Conservation (phyloP, 73 alveolate species). For the Uronychia setigera region DNA sequence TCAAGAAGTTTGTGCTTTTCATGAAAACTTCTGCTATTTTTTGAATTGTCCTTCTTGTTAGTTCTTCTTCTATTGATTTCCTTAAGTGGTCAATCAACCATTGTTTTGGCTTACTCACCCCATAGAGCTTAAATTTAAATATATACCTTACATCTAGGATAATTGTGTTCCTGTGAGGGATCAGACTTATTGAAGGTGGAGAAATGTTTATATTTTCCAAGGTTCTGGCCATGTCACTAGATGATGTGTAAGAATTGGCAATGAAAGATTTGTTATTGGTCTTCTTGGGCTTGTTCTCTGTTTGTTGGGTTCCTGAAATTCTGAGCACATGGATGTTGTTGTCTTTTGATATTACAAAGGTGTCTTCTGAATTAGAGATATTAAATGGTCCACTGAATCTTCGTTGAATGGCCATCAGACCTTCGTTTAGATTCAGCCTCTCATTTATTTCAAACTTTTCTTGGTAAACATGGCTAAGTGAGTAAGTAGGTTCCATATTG, state of each 20-base stretch:
- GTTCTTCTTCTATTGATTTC: not conserved
- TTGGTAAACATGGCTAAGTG: not conserved
- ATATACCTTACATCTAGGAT: not conserved
- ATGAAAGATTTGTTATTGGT: no score
- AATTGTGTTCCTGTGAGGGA: not conserved
- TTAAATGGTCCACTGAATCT: not conserved
- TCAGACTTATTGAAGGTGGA: no score
- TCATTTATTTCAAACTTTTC: not conserved
- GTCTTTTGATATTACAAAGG: not conserved
- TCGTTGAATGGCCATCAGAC: not conserved
- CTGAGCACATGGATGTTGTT: not conserved
- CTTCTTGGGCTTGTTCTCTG: no score
- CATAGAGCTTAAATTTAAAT: not conserved
- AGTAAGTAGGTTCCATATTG: not conserved
- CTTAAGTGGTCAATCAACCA: not conserved
- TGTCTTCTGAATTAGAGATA: not conserved
- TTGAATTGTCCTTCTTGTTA: not conserved
- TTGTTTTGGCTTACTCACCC: not conserved
- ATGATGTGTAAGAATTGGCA: no score
- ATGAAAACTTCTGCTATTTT: not conserved
- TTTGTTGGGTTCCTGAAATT: not conserved
- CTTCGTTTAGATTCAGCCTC: not conserved
- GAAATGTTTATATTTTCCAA: no score
- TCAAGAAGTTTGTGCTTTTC: not conserved
- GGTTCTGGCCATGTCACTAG: no score